A percentile compares a stretch with the other conserved stretches of the same genome.
Conservation (phyloP, 805 yeast genomes). For the Saturnispora hagleri region DNA sequence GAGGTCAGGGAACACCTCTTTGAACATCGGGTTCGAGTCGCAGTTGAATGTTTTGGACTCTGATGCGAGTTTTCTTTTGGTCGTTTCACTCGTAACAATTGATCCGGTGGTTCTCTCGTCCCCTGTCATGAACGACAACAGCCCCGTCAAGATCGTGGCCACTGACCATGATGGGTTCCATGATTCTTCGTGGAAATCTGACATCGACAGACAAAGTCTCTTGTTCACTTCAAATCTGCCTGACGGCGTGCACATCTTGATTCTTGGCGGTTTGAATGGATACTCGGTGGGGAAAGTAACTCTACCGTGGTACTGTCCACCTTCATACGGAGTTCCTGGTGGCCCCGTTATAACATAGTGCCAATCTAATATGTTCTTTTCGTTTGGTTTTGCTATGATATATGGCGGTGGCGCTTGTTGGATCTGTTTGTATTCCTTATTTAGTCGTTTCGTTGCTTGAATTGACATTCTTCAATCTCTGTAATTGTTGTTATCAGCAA, state of each 20-base stretch:
- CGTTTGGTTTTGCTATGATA: slow-evolving; percentile 78
- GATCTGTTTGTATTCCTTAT: slow-evolving; percentile 74
- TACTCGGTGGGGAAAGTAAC: slow-evolving; percentile 74
- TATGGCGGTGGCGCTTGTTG: slow-evolving; percentile 77
- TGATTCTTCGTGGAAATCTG: slow-evolving; percentile 87
- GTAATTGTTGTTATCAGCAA: not conserved
- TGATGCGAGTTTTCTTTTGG: slow-evolving; percentile 47
- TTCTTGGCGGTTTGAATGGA: slow-evolving; percentile 88
- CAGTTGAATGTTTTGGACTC: slow-evolving; percentile 55
- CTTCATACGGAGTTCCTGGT: slow-evolving; percentile 75
- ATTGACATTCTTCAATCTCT: slow-evolving; percentile 21
- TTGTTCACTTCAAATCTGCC: slow-evolving; percentile 80
- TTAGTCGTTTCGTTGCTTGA: slow-evolving; percentile 37
- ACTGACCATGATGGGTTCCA: slow-evolving; percentile 99
- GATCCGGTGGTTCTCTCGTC: slow-evolving; percentile 81
- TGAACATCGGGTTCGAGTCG: slow-evolving; percentile 47
- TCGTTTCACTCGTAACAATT: slow-evolving; percentile 50
- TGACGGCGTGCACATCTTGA: slow-evolving; percentile 81
- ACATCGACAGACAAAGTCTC: slow-evolving; percentile 80
- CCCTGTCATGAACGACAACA: slow-evolving; percentile 87
- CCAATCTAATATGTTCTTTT: slow-evolving; percentile 84
- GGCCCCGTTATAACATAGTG: slow-evolving; percentile 91
- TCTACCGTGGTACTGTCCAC: slow-evolving; percentile 88
- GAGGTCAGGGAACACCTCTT: slow-evolving; percentile 59
- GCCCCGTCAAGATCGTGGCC: slow-evolving; percentile 75